Percentiles rank a stretch among this genome's conserved stretches.
phyloP scores from a whole-genome alignment of 2,329 filamentous ascomycete genomes.

The Hymenotorrendiella dingleyae region DNA sequence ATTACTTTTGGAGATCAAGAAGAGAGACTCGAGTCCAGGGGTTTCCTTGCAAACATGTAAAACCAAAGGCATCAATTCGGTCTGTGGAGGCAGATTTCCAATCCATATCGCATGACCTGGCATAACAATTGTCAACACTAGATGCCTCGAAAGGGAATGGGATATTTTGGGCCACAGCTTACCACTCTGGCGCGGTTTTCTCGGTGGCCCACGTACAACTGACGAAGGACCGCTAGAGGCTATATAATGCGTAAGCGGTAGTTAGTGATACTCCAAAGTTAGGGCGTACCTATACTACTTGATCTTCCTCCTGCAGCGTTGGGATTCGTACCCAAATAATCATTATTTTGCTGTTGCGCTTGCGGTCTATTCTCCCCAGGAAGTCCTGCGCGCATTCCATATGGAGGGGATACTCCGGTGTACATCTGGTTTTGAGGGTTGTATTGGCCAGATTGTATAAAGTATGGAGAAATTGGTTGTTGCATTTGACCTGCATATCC shows the following conservation, averaged over 20 bases:
- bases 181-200: conserved; percentile 58
- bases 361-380: conserved; percentile 18
- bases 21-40: conserved; percentile 76
- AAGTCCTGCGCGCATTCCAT: conserved; percentile 15
- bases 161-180: conserved; percentile 25
- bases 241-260: conserved; percentile 15
- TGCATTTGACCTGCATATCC: conserved; percentile 22
- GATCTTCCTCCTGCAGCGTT: conserved; percentile 11
- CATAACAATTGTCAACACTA: conserved; percentile 44
- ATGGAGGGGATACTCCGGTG: conserved; percentile 13
- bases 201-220: conserved; percentile 46
- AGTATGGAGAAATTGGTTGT: conserved; percentile 19
- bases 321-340: conserved; percentile 3
- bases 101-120: conserved; percentile 91
- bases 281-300: conserved; percentile 28
- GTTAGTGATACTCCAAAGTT: too few species aligned
- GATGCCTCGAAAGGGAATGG: conserved; percentile 1
- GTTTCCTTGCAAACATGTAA: conserved; percentile 79
- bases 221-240: conserved; percentile 33
- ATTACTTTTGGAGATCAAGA: conserved; percentile 94
- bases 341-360: conserved; percentile 13
- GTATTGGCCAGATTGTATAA: conserved; percentile 23
- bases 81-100: conserved; percentile 82
- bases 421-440: conserved; percentile 19
- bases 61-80: conserved; percentile 77